Percentiles rank a stretch among this genome's conserved stretches.
phyloP scores from a whole-genome alignment of 768 basidiomycete genomes.

The Xerocomellus chrysenteron region DNA sequence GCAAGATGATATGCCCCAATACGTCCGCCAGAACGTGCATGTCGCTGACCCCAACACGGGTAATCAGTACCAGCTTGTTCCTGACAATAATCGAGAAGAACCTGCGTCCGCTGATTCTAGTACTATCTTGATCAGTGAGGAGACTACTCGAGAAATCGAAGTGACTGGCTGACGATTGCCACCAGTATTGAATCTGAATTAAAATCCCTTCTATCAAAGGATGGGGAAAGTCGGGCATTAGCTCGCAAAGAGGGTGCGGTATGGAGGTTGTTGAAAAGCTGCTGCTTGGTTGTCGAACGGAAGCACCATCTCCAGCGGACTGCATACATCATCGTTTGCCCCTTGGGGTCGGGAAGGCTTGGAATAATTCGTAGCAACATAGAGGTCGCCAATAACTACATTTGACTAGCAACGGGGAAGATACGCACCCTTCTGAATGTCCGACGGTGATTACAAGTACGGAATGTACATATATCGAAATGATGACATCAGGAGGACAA shows the following conservation, averaged over 20 bases:
- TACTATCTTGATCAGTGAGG: slow-evolving; percentile 6
- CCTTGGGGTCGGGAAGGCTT: background rate
- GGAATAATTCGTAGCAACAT: background rate
- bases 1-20: slow-evolving; percentile 3
- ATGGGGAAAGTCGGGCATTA: background rate
- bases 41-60: slow-evolving; percentile 4
- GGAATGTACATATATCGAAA: background rate
- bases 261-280: too few species aligned
- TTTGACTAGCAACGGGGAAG: background rate
- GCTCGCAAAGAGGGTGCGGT: too few species aligned
- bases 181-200: background rate
- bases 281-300: too few species aligned
- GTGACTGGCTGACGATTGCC: background rate
- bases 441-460: background rate
- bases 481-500: background rate
- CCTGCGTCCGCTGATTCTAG: background rate
- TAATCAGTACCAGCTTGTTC: slow-evolving; percentile 7
- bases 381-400: background rate
- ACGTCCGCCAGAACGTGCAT: slow-evolving; percentile 2
- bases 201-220: slow-evolving; percentile 38
- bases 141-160: background rate
- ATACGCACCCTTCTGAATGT: background rate
- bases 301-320: background rate
- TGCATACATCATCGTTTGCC: background rate
- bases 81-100: background rate